Conservation (phyloP, 1,139 yeast species). For the Insectozyma bohioensis region DNA sequence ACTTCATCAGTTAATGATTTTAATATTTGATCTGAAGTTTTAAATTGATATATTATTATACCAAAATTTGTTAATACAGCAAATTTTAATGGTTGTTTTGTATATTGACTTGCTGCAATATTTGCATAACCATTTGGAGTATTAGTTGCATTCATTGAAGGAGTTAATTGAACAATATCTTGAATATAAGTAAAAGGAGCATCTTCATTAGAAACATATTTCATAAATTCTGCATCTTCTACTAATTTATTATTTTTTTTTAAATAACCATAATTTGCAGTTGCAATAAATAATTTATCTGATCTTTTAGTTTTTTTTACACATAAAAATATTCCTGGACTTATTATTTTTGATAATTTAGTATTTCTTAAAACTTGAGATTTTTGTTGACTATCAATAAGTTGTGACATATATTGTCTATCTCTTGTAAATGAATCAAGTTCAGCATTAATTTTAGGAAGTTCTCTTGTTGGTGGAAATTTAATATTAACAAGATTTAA, state of each 20-base stretch:
- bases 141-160: conserved; percentile 67
- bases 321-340: conserved; percentile 79
- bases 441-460: conserved; percentile 54
- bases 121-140: conserved; percentile 81
- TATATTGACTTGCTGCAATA: conserved; percentile 81
- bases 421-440: conserved; percentile 45
- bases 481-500: conserved; percentile 55
- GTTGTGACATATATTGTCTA: conserved; percentile 43
- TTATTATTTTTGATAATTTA: conserved; percentile 53
- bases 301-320: conserved; percentile 44
- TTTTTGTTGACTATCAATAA: conserved; percentile 44
- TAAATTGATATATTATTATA: conserved; percentile 69
- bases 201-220: conserved; percentile 42
- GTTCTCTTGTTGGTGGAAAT: conserved; percentile 72
- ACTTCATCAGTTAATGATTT: conserved; percentile 65
- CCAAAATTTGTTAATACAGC: conserved; percentile 84
- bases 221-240: conserved; percentile 79
- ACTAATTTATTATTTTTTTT: conserved; percentile 68
- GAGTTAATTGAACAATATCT: conserved; percentile 69
- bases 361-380: conserved; percentile 48
- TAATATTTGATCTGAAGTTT: conserved; percentile 77
- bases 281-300: conserved; percentile 66
- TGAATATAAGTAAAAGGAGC: conserved; percentile 49
- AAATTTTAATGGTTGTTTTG: conserved; percentile 59
- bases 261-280: conserved; percentile 81